Evolutionary conservation across 2,329 filamentous ascomycete species (phyloP).

Genomic region (Parastagonospora nodorum): DNA sequence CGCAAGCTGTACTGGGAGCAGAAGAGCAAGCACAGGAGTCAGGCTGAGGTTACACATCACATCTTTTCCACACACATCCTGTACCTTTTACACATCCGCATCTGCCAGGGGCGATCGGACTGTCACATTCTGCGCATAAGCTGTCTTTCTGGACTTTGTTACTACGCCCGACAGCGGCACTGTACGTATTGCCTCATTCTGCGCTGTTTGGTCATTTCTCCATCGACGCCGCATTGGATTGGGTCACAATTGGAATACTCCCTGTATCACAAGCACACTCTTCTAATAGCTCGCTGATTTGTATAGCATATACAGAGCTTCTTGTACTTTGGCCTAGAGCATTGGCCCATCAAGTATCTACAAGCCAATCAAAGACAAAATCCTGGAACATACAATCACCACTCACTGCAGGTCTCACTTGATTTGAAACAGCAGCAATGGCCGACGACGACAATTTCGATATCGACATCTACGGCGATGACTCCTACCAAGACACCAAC

Average conservation of each 20-base stretch:
- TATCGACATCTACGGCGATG: constrained; percentile 72
- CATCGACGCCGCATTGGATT: constrained; percentile 12
- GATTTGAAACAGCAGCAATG: constrained; percentile 40
- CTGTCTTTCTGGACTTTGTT: constrained; percentile 41
- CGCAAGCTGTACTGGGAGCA: constrained; percentile 32
- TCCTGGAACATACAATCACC: constrained; percentile 27
- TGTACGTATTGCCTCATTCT: constrained; percentile 49
- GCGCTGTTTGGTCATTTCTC: constrained; percentile 24
- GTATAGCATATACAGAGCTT: constrained; percentile 39
- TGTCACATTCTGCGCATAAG: constrained; percentile 37
- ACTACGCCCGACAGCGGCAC: constrained; percentile 39
- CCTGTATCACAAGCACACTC: constrained; percentile 13
- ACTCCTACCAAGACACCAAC: constrained; percentile 44
- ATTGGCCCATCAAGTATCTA: constrained; percentile 45
- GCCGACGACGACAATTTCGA: constrained; percentile 72
- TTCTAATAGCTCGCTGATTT: constrained; percentile 44
- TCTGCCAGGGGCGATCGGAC: constrained; percentile 49
- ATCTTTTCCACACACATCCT: constrained; percentile 38
- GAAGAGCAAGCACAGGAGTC: constrained; percentile 31
- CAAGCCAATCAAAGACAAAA: constrained; percentile 44
- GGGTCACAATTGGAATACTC: constrained; percentile 15
- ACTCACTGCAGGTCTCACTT: constrained; percentile 31
- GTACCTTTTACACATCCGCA: constrained; percentile 44
- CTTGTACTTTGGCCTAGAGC: constrained; percentile 46
- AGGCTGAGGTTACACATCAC: constrained; percentile 35